Evolutionary conservation across 2,329 filamentous ascomycete species (phyloP), one percentile per base, ranked within the genome.

Genomic region (Sporothrix pseudoabietina): DNA sequence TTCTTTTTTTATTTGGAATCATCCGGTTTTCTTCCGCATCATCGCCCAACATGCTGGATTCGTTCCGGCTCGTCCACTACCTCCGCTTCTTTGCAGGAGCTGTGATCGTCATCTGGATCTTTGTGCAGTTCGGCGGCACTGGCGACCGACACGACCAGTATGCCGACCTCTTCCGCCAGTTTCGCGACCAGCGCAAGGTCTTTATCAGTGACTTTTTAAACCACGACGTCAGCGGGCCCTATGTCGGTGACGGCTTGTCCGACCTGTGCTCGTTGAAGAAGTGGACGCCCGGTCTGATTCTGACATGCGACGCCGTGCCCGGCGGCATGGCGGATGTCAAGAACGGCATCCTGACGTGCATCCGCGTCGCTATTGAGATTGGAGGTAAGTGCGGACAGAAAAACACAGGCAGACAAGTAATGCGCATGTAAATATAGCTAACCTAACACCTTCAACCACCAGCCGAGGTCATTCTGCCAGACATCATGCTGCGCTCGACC

Each of bases 281-380:
- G 22, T 86, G 84, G 84, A 80, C 79, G 1, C 78, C 80, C 1
- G 82, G 81, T 4, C 76, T 86, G 52, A 78, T 85, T 26, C 80
- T 86, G 77, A 80, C 81, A 26, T 84, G 85, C 73, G 82, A 82
- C 22, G 79, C 82, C n/a, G 79, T 81, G 6, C 78, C 82, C 1
- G 85, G 84, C 3, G 84, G 83, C 4, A 76, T 86, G n/a, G 83
- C 80, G 6, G 80, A 82, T 70, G 81, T 85, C 22, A 82, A 84
- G 73, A 84, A 84, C 75, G 82, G 81, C n/a, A 78, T 84, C 49
- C 77, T 86, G 70, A 82, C 82, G 73, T 86, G 84, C 77, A 77
- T 86, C 30, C 81, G 84, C 59, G 81, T 83, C 70, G 83, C 83
- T 16, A 85, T 86, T 44, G 83, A 85, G 78, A 82, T 84, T 57